phyloP scores from a whole-genome alignment of 2,329 filamentous ascomycete species.

The Neofusicoccum umdonicola region DNA sequence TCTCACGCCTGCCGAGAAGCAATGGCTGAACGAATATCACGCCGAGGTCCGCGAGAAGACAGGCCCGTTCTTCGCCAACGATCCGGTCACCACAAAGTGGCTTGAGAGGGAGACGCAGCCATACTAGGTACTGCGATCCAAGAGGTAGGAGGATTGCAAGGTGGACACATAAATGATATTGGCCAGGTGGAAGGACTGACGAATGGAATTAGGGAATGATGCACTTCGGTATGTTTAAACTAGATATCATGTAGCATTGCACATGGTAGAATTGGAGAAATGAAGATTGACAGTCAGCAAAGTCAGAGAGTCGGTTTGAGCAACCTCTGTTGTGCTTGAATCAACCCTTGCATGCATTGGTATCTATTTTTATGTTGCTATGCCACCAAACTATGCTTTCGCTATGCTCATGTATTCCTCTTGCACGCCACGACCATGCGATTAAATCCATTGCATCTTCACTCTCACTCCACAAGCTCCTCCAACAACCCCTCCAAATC shows the following conservation, averaged over 20 bases:
- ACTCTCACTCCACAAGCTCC: constrained; percentile 52
- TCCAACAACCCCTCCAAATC: constrained; percentile 88
- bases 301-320: too few species aligned
- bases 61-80: constrained; percentile 69
- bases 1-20: constrained; percentile 70
- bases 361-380: background rate
- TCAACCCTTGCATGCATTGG: background rate
- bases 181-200: too few species aligned
- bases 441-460: too few species aligned
- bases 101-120: constrained; percentile 80
- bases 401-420: background rate
- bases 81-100: constrained; percentile 73
- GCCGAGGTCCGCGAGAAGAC: constrained; percentile 79
- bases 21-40: constrained; percentile 87
- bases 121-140: constrained; percentile 40
- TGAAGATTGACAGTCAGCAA: background rate
- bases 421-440: too few species aligned
- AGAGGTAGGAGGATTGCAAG: background rate
- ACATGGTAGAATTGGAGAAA: background rate
- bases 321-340: too few species aligned
- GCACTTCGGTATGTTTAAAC: background rate
- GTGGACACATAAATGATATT: background rate
- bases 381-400: background rate
- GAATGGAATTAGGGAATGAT: background rate
- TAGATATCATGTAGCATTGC: constrained; percentile 8